Percentiles rank a stretch among this genome's conserved stretches.
phyloP scores from a whole-genome alignment of 495 filamentous ascomycete species.

The Penicillium cinerascens region DNA sequence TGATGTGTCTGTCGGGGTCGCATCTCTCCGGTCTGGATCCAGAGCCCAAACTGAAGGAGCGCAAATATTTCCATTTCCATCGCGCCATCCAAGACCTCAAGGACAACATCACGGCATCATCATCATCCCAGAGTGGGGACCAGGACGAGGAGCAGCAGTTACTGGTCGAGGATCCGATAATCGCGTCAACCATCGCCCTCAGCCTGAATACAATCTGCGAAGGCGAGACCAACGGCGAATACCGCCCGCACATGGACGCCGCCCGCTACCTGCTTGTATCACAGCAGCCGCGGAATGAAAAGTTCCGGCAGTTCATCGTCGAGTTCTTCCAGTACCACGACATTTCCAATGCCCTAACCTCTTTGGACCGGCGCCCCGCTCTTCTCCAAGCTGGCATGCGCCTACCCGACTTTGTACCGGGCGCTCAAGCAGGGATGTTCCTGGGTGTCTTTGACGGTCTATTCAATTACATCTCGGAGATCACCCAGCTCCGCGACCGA shows the following conservation, averaged over 20 bases:
- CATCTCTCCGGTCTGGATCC: conserved; percentile 60
- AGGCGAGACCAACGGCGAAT: conserved; percentile 71
- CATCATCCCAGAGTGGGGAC: conserved; percentile 20
- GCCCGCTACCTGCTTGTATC: conserved; percentile 67
- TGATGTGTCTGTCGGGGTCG: conserved; percentile 80
- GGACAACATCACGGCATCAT: conserved; percentile 41
- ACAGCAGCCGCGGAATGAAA: conserved; percentile 56
- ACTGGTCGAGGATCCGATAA: conserved; percentile 52
- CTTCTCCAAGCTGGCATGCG: conserved; percentile 59
- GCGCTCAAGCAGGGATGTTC: conserved; percentile 68
- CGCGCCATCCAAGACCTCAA: conserved; percentile 45
- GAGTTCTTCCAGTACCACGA: conserved; percentile 95
- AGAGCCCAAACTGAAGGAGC: conserved; percentile 42
- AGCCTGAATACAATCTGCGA: conserved; percentile 78
- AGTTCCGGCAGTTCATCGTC: conserved; percentile 76
- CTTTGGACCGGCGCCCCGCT: conserved; percentile 53
- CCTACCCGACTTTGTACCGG: conserved; percentile 67
- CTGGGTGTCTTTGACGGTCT: conserved; percentile 86
- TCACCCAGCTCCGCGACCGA: conserved; percentile 72
- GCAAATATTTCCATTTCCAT: conserved; percentile 48
- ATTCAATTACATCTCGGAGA: conserved; percentile 75
- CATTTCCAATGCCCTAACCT: conserved; percentile 75
- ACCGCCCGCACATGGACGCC: conserved; percentile 75
- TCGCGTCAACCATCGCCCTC: conserved; percentile 81
- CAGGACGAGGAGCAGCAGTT: conserved; percentile 31